Percentiles rank a stretch among this genome's conserved stretches.
phyloP scores from a whole-genome alignment of 2,329 filamentous ascomycete species.

The Colletotrichum lentis region DNA sequence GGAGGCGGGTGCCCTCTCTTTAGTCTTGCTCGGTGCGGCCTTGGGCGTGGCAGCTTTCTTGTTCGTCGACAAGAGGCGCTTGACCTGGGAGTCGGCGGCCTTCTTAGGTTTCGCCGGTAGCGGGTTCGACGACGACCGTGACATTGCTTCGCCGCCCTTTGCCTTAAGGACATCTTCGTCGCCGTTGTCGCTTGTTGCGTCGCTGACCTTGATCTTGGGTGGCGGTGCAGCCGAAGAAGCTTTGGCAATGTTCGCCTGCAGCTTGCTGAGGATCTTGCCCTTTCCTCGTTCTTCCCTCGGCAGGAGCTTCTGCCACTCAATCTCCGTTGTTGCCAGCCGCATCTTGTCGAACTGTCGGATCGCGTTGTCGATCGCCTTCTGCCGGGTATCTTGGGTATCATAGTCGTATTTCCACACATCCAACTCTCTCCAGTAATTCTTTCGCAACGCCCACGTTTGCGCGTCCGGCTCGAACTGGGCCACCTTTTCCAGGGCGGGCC shows the following conservation, averaged over 20 bases:
- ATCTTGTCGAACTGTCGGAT: conserved; percentile 67
- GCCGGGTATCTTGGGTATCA: conserved; percentile 60
- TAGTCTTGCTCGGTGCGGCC: conserved; percentile 54
- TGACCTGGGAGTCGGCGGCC: conserved; percentile 62
- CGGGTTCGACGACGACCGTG: conserved; percentile 61
- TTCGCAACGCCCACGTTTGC: conserved; percentile 65
- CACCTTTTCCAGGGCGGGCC: conserved; percentile 64
- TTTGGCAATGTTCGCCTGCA: conserved; percentile 67
- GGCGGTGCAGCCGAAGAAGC: conserved; percentile 50
- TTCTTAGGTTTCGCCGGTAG: conserved; percentile 65
- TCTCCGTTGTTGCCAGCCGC: conserved; percentile 63
- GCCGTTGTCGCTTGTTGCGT: conserved; percentile 47
- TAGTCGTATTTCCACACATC: conserved; percentile 71
- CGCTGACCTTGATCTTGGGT: conserved; percentile 60
- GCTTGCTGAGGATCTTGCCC: conserved; percentile 67
- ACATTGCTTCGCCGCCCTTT: conserved; percentile 55
- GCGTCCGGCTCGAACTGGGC: conserved; percentile 59
- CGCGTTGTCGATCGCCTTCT: conserved; percentile 69
- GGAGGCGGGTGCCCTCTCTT: conserved; percentile 47
- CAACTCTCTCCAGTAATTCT: conserved; percentile 68
- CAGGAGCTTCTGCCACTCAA: conserved; percentile 69
- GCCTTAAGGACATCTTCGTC: conserved; percentile 46
- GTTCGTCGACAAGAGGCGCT: conserved; percentile 58
- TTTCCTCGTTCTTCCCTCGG: conserved; percentile 65
- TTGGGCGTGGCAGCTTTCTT: conserved; percentile 45